A percentile compares a stretch with the other conserved stretches of the same genome.
Conservation (phyloP, 1,284 basidiomycete genomes). For the Cryptococcus maquisensis region DNA sequence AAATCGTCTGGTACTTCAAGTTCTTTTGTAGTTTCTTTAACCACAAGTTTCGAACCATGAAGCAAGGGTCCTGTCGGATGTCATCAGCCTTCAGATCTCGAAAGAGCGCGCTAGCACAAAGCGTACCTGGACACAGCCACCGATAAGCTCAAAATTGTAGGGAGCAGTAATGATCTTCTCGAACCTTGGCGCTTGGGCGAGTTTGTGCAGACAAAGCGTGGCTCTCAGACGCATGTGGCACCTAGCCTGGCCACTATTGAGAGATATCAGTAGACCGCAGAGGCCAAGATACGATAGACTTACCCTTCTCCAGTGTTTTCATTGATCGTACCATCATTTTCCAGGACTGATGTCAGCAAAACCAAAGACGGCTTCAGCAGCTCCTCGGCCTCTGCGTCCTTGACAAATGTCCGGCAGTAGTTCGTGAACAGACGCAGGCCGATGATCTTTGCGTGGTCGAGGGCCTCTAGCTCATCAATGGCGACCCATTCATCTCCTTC, state of each 20-base stretch:
- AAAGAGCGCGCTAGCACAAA: constrained; percentile 1
- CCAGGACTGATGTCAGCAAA: constrained; percentile 65
- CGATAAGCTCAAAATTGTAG: constrained; percentile 63
- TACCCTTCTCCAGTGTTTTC: constrained; percentile 64
- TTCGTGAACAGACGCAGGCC: constrained; percentile 74
- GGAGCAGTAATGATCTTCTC: constrained; percentile 56
- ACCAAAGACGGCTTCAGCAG: constrained; percentile 69
- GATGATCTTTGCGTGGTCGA: constrained; percentile 62
- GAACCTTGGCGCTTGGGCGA: constrained; percentile 64
- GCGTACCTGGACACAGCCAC: constrained; percentile 69
- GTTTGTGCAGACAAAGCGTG: constrained; percentile 71
- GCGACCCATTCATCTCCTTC: constrained; percentile 65
- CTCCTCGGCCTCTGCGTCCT: constrained; percentile 59
- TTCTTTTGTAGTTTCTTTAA: constrained; percentile 68
- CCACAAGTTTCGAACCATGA: constrained; percentile 74
- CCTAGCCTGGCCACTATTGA: constrained; percentile 27
- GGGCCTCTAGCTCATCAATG: constrained; percentile 56
- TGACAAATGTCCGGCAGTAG: constrained; percentile 66
- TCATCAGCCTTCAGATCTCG: constrained; percentile 1
- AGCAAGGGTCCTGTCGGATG: constrained; percentile 72
- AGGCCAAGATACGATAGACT: constrained; percentile 28
- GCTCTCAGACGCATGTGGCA: constrained; percentile 69
- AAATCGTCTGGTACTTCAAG: constrained; percentile 60
- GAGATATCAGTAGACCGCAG: neutral
- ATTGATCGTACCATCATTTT: constrained; percentile 61